Conservation (phyloP, 1,284 basidiomycete species). For the Microstroma glucosiphilum region DNA sequence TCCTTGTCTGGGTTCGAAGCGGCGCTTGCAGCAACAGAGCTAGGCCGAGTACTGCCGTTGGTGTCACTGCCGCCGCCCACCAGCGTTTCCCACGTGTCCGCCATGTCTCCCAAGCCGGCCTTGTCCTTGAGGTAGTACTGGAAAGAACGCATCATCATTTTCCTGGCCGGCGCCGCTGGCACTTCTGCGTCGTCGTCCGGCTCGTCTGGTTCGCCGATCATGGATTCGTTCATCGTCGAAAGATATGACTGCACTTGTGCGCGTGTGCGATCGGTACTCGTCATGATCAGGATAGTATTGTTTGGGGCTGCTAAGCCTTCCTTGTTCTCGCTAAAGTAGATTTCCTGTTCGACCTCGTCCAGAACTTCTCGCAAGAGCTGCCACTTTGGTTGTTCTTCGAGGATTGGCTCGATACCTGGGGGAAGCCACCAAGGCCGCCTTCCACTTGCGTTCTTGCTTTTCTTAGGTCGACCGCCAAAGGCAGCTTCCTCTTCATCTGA, state of each 20-base stretch:
- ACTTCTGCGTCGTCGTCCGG: background rate
- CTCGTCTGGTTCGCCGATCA: slow-evolving; percentile 13
- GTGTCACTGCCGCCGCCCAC: no score
- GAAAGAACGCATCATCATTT: slow-evolving; percentile 72
- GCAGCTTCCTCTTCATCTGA: slow-evolving; percentile 33
- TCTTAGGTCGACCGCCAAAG: slow-evolving; percentile 6
- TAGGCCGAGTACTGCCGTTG: background rate
- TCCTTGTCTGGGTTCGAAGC: slow-evolving; percentile 14
- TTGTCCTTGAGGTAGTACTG: slow-evolving; percentile 76
- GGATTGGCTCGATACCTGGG: slow-evolving; percentile 70
- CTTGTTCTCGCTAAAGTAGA: slow-evolving; percentile 51
- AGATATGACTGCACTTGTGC: slow-evolving; percentile 40
- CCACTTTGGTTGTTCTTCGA: slow-evolving; percentile 97
- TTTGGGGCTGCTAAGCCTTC: slow-evolving; percentile 11
- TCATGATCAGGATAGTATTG: slow-evolving; percentile 48
- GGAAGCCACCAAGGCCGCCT: slow-evolving; percentile 60
- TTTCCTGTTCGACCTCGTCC: slow-evolving; percentile 85
- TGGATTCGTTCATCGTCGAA: slow-evolving; percentile 26
- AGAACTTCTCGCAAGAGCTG: slow-evolving; percentile 73
- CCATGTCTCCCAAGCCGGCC: slow-evolving; percentile 56
- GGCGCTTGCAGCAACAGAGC: background rate
- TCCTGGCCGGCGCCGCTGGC: slow-evolving; percentile 41
- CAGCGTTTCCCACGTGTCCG: slow-evolving; percentile 3
- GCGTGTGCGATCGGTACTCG: slow-evolving; percentile 30
- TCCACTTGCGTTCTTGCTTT: background rate